phyloP scores from a whole-genome alignment of 176 grass and related monocot species.

The Oryza australiensis region DNA sequence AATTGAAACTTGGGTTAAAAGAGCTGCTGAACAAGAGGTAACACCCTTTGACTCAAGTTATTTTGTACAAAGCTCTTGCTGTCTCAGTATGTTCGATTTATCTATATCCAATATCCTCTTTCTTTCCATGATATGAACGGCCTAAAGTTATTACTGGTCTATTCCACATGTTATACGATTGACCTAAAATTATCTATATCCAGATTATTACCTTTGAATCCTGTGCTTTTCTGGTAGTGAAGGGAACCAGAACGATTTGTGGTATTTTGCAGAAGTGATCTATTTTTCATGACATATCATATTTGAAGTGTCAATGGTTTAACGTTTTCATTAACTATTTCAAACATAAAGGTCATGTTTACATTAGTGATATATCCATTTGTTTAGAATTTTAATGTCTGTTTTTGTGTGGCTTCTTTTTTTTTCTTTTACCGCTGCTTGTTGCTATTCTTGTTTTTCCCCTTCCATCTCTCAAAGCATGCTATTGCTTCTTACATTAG shows the following conservation, averaged over 20 bases:
- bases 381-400: neutral
- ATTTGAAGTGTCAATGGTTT: neutral
- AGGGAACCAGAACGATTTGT: neutral
- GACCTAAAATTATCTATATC: neutral
- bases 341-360: neutral
- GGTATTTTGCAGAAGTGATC: neutral
- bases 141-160: neutral
- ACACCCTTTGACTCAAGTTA: slow-evolving; percentile 8
- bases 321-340: neutral
- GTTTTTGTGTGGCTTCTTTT: neutral
- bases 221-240: neutral
- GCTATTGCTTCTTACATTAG: slow-evolving; percentile 8
- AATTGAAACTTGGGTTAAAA: slow-evolving; percentile 91
- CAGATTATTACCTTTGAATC: neutral
- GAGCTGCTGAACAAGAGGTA: slow-evolving; percentile 90
- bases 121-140: neutral
- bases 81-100: neutral
- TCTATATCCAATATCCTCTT: neutral
- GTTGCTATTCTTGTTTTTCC: slow-evolving; percentile 6
- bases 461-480: neutral
- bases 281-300: neutral
- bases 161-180: neutral
- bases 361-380: neutral
- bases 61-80: neutral
- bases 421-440: slow-evolving; percentile 17